phyloP scores from a whole-genome alignment of 345 rosid species.

The Sonneratia alba region DNA sequence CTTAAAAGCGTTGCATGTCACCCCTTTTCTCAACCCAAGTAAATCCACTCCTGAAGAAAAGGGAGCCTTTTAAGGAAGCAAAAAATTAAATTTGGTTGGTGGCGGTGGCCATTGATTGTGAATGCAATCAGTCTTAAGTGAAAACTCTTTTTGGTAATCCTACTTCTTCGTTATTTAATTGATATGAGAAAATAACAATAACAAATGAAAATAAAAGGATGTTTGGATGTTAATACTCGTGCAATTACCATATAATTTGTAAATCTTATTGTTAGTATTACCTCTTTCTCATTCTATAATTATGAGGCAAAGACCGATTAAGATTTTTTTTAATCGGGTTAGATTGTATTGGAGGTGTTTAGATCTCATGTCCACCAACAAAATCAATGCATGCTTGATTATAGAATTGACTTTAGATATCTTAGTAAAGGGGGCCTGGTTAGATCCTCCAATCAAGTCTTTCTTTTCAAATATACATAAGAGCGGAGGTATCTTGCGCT shows the following conservation, averaged over 20 bases:
- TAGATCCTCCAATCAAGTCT: background rate
- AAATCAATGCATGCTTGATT: background rate
- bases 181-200: no score
- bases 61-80: slow-evolving; percentile 2
- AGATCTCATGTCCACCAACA: background rate
- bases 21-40: background rate
- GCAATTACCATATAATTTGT: no score
- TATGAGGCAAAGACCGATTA: no score
- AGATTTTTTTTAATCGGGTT: no score
- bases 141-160: no score
- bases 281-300: no score
- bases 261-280: no score
- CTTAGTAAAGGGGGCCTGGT: background rate
- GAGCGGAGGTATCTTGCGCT: no score
- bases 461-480: no score
- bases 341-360: background rate
- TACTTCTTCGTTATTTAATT: no score
- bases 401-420: background rate
- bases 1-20: background rate
- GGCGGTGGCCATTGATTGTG: background rate
- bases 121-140: background rate
- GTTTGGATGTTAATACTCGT: no score
- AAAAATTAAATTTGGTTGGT: background rate
- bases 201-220: no score
- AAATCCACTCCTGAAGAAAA: background rate